Conservation (phyloP, 208 protist genomes). For the Leptomonas seymouri region DNA sequence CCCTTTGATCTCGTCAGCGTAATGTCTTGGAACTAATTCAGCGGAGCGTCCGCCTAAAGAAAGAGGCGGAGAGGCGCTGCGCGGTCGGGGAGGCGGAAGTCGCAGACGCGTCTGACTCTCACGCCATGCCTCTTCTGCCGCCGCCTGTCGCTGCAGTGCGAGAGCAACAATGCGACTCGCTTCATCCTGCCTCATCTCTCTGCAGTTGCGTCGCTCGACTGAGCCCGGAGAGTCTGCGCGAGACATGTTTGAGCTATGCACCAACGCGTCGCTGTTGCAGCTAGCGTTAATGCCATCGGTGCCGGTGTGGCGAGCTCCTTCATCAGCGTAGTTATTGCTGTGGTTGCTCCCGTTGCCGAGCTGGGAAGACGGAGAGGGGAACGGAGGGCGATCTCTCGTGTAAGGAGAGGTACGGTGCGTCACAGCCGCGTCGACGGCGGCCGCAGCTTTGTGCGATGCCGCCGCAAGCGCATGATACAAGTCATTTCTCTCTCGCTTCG, state of each 20-base stretch:
- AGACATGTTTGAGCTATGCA: slow-evolving; percentile 14
- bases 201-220: slow-evolving; percentile 1
- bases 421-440: not conserved
- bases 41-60: not conserved
- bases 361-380: not conserved
- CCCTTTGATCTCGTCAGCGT: not conserved
- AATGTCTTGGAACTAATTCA: not conserved
- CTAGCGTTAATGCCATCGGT: not conserved
- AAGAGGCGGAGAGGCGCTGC: not conserved
- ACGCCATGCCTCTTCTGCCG: slow-evolving; percentile 25
- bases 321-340: not conserved
- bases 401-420: not conserved
- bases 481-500: no score
- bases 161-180: slow-evolving; percentile 10
- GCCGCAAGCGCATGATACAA: not conserved
- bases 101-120: not conserved
- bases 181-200: slow-evolving; percentile 6
- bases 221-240: not conserved
- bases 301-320: not conserved
- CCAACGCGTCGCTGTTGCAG: slow-evolving; percentile 1
- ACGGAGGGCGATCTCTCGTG: not conserved
- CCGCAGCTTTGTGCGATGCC: no score
- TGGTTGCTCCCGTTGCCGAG: not conserved
- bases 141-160: slow-evolving; percentile 14
- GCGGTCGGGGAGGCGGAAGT: not conserved